Evolutionary conservation across 2,329 filamentous ascomycete genomes (phyloP).

Genomic region (Pyrenochaeta sp.): DNA sequence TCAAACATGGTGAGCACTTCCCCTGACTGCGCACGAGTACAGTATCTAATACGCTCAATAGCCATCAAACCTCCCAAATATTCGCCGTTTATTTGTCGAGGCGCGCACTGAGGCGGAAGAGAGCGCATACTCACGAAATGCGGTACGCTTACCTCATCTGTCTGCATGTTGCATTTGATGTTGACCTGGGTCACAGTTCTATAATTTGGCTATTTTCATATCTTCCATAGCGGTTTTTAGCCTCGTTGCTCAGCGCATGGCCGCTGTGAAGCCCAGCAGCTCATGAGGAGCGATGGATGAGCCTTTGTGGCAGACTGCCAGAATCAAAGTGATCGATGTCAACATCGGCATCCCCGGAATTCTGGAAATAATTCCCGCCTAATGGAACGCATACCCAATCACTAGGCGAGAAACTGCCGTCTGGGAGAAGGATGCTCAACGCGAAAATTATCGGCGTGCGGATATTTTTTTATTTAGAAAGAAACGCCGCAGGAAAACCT

Average conservation of each 20-base stretch:
- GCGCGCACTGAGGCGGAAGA: constrained; percentile 92
- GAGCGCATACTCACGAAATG: constrained; percentile 89
- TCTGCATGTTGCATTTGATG: background rate
- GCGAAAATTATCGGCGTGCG: too few relatives aligned
- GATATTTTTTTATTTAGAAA: too few relatives aligned
- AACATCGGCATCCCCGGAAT: too few relatives aligned
- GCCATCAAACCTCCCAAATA: constrained; percentile 84
- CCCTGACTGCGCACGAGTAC: background rate
- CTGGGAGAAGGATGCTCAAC: too few relatives aligned
- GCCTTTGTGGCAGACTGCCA: too few relatives aligned
- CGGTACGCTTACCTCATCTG: constrained; percentile 65
- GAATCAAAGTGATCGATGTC: too few relatives aligned
- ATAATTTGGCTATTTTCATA: constrained; percentile 96
- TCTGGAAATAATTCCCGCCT: too few relatives aligned
- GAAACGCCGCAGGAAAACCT: too few relatives aligned
- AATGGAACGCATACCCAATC: too few relatives aligned
- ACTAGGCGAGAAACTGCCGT: too few relatives aligned
- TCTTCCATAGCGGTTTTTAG: constrained; percentile 95
- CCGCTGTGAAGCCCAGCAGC: constrained; percentile 33
- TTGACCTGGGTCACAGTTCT: constrained; percentile 70
- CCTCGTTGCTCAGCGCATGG: constrained; percentile 86
- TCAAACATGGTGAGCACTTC: constrained; percentile 25
- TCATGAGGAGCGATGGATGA: constrained; percentile 5
- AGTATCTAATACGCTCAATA: constrained; percentile 23
- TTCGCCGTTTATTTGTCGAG: constrained; percentile 95